These are phyloP conservation scores for Rhamnella rubrinervis DNA, from an alignment of 331 rosid genomes.

Conservation along the genomic window DNA sequence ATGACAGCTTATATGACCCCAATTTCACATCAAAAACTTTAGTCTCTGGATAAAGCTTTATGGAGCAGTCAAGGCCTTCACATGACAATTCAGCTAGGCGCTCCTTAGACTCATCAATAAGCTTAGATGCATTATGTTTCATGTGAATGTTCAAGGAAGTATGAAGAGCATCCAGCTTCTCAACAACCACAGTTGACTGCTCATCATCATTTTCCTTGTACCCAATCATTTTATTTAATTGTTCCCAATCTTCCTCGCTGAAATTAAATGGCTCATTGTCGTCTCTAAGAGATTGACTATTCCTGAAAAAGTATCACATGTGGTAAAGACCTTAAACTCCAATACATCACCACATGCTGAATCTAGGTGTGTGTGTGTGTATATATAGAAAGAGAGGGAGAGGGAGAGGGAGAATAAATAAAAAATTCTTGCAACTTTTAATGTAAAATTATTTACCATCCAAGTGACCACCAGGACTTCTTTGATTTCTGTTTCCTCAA, in stretches of 20 bases:
- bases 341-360: not conserved
- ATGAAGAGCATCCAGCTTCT: constrained; percentile 67
- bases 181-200: constrained; percentile 37
- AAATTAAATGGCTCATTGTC: constrained; percentile 68
- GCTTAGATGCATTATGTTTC: constrained; percentile 92
- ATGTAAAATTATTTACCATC: constrained; percentile 53
- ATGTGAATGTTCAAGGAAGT: constrained; percentile 74
- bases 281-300: constrained; percentile 55
- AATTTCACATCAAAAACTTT: constrained; percentile 77
- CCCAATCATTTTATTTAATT: constrained; percentile 82
- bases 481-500: constrained; percentile 53
- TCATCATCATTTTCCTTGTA: constrained; percentile 76
- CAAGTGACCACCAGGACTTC: constrained; percentile 89
- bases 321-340: constrained; percentile 19
- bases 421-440: constrained; percentile 18
- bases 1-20: constrained; percentile 80
- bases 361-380: not conserved
- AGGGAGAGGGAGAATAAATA: too few relatives aligned
- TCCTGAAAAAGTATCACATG: constrained; percentile 47
- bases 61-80: constrained; percentile 72
- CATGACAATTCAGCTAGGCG: constrained; percentile 87
- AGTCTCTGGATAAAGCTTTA: constrained; percentile 87
- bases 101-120: constrained; percentile 68
- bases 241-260: constrained; percentile 88
- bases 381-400: too few relatives aligned